These are phyloP conservation scores for Helianthus annuus DNA, from an alignment of 129 eudicot genomes.

Conservation along the genomic window HanXRQr2.0-SUNRISE NC_035445.2:9313537-9314036, in stretches of 20 bases:
- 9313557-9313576: too few relatives aligned
- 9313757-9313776: slow-evolving; percentile 58
- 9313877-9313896: neutral
- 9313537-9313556: too few relatives aligned
- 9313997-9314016: too few relatives aligned
- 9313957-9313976: too few relatives aligned
- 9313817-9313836: slow-evolving; percentile 33
- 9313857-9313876: neutral
- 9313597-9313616: neutral
- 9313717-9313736: slow-evolving; percentile 62
- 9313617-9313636: neutral
- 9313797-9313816: neutral
- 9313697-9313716: slow-evolving; percentile 46
- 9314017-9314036: too few relatives aligned
- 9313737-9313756: slow-evolving; percentile 68
- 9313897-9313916: neutral
- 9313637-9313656: neutral
- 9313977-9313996: too few relatives aligned
- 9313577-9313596: neutral
- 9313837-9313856: neutral
- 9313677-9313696: slow-evolving; percentile 57
- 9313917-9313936: too few relatives aligned
- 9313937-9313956: too few relatives aligned
- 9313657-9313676: neutral
- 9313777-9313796: slow-evolving; percentile 68